Percentiles rank a stretch among this genome's conserved stretches.
Conservation (phyloP, 129 eudicot genomes). For the Lactuca saligna region DNA sequence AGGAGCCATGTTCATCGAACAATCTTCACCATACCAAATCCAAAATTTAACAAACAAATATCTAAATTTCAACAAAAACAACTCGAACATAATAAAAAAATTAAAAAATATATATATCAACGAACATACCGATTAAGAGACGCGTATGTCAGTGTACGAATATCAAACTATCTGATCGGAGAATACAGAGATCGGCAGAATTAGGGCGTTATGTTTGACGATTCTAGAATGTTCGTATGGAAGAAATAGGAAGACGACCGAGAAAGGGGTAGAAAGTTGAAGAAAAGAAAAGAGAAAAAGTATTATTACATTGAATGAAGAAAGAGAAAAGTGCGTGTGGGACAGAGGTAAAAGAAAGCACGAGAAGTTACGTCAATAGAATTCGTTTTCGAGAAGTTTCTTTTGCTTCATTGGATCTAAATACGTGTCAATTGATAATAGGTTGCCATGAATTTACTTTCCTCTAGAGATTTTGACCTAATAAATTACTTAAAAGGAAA, state of each 20-base stretch:
- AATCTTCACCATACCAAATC: conserved; percentile 17
- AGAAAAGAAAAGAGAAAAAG: neutral
- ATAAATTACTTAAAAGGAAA: neutral
- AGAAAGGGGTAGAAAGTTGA: conserved; percentile 14
- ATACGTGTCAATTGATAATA: conserved; percentile 25
- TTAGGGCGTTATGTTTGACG: conserved; percentile 21
- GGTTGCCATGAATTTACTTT: neutral
- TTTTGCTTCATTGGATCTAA: neutral
- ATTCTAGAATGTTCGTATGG: conserved; percentile 62
- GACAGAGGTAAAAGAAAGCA: conserved; percentile 26
- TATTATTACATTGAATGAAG: neutral
- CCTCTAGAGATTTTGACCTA: conserved; percentile 2
- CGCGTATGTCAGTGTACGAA: neutral
- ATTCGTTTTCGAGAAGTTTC: conserved; percentile 40
- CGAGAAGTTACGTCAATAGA: conserved; percentile 27
- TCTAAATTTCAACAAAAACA: neutral
- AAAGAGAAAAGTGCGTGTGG: conserved; percentile 24
- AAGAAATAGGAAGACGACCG: conserved; percentile 7
- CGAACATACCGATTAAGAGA: conserved; percentile 18
- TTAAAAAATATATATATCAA: neutral
- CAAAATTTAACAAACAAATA: conserved; percentile 12
- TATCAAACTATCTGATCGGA: conserved; percentile 8
- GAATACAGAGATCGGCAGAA: conserved; percentile 14
- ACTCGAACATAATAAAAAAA: neutral
- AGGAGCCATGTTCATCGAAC: conserved; percentile 35